Percentiles rank a stretch among this genome's conserved stretches.
Conservation (phyloP, 257 asterid species). For the Solanum sejunctum region DNA sequence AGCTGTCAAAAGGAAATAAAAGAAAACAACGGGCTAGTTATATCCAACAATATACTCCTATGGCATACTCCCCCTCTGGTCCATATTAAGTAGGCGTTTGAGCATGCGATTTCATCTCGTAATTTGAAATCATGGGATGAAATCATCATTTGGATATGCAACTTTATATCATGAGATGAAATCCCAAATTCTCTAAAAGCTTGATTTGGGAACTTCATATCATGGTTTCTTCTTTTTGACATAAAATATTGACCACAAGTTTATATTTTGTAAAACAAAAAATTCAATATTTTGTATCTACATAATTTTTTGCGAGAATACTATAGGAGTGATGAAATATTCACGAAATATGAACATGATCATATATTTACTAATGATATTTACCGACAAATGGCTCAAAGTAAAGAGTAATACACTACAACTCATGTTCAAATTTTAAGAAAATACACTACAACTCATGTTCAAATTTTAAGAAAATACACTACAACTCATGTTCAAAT, state of each 20-base stretch:
- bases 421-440: not conserved
- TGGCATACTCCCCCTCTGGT: not conserved
- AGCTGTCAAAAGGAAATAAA: slow-evolving; percentile 20
- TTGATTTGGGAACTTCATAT: not conserved
- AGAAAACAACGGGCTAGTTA: not conserved
- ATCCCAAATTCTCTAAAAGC: not conserved
- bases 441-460: not conserved
- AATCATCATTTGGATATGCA: not conserved
- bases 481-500: not conserved
- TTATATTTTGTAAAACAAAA: not conserved
- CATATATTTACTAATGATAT: not conserved
- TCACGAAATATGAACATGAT: not conserved
- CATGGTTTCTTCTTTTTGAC: not conserved
- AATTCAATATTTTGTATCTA: not conserved
- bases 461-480: not conserved
- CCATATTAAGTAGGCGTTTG: not conserved
- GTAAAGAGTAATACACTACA: not conserved
- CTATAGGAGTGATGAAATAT: not conserved
- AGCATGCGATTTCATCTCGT: not conserved
- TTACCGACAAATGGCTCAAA: not conserved
- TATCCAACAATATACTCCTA: not conserved
- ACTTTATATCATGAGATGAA: not conserved
- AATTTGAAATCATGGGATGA: not conserved
- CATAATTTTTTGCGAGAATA: not conserved
- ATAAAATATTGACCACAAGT: not conserved